Evolutionary conservation across 768 basidiomycete species (phyloP).

Genomic region (Rhizopogon rudus): DNA sequence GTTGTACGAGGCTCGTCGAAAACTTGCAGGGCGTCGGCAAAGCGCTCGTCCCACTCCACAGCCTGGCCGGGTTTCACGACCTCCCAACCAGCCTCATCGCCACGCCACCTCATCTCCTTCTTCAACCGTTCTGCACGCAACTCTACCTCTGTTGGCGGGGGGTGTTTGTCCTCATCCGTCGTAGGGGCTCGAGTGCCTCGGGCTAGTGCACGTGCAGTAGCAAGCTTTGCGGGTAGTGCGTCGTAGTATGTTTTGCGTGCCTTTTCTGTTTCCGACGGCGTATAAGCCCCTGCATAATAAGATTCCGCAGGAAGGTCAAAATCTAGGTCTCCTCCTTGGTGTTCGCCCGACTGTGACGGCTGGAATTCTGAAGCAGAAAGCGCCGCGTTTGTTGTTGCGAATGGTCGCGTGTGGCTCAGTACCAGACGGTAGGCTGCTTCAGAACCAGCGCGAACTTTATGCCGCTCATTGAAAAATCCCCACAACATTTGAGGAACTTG

Average conservation of each 20-base stretch:
- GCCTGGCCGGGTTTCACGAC: constrained; percentile 59
- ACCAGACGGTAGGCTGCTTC: constrained; percentile 79
- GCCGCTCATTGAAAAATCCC: constrained; percentile 88
- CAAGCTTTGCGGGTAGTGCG: constrained; percentile 59
- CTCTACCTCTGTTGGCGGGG: constrained; percentile 86
- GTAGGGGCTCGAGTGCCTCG: constrained; percentile 78
- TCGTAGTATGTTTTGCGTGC: constrained; percentile 76
- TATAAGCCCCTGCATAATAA: constrained; percentile 63
- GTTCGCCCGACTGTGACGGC: neutral
- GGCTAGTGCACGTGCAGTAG: constrained; percentile 69
- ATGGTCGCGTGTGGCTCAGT: constrained; percentile 53
- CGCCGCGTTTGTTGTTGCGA: constrained; percentile 33
- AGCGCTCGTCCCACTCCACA: constrained; percentile 77
- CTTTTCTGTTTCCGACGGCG: constrained; percentile 57
- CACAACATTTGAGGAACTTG: constrained; percentile 88
- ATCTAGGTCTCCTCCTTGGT: constrained; percentile 56
- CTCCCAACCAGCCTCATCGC: constrained; percentile 75
- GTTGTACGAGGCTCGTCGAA: constrained; percentile 40
- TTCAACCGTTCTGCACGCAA: constrained; percentile 82
- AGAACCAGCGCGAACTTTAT: constrained; percentile 74
- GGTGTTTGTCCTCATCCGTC: constrained; percentile 71
- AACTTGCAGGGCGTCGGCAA: constrained; percentile 53
- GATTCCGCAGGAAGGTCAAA: constrained; percentile 66
- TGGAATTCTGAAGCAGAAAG: constrained; percentile 12
- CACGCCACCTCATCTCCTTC: constrained; percentile 85